Percentiles rank a stretch among this genome's conserved stretches.
Evolutionary conservation across 768 basidiomycete genomes (phyloP).

Genomic region (Tephrocybe sp.): DNA sequence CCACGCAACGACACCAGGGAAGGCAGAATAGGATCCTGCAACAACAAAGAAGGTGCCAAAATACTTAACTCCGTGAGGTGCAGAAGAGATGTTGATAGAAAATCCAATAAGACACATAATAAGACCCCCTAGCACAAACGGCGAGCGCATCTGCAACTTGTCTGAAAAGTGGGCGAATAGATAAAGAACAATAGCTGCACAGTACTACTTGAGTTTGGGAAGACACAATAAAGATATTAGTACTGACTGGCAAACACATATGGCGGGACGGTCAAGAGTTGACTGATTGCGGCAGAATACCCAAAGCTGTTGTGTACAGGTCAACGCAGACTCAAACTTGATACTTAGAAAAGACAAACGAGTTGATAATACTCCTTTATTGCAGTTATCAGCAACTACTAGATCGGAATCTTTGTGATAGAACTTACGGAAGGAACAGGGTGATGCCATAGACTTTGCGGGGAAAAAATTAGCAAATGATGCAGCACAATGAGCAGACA

Average conservation of each 20-base stretch:
- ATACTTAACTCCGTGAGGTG: slow-evolving; percentile 57
- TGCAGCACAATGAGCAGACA: not conserved
- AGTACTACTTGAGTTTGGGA: not conserved
- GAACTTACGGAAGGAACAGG: slow-evolving; percentile 64
- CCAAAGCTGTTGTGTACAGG: slow-evolving; percentile 48
- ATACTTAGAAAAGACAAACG: slow-evolving; percentile 29
- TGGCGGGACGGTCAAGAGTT: slow-evolving; percentile 69
- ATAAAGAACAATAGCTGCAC: slow-evolving; percentile 51
- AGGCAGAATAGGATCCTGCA: slow-evolving; percentile 57
- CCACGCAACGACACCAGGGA: slow-evolving; percentile 67
- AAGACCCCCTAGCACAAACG: slow-evolving; percentile 56
- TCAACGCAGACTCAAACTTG: not conserved
- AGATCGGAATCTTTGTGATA: not conserved
- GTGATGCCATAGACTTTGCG: slow-evolving; percentile 66
- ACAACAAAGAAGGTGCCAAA: slow-evolving; percentile 73
- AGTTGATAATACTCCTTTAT: slow-evolving; percentile 57
- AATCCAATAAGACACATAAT: slow-evolving; percentile 57
- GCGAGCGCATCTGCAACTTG: slow-evolving; percentile 49
- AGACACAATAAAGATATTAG: not conserved
- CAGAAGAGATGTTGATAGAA: slow-evolving; percentile 60
- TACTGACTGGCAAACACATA: slow-evolving; percentile 61
- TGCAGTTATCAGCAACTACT: not conserved
- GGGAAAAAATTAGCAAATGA: not conserved
- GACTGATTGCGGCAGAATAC: slow-evolving; percentile 52
- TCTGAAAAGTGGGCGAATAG: slow-evolving; percentile 61